phyloP scores from a whole-genome alignment of 768 basidiomycete species.

The Podaxis sp. region DNA sequence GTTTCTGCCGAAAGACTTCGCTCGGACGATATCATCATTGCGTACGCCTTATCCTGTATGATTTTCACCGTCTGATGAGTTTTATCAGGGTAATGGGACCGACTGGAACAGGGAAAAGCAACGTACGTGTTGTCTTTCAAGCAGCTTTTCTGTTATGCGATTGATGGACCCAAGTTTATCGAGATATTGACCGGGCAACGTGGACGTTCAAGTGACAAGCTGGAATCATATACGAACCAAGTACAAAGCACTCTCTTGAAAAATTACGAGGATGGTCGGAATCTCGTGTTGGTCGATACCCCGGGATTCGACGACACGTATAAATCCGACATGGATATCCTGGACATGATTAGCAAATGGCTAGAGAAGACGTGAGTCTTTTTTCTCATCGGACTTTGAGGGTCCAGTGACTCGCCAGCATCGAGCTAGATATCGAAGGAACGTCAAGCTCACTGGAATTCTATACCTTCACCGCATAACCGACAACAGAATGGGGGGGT shows the following conservation, averaged over 20 bases:
- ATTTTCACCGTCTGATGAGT: background rate
- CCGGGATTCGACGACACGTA: slow-evolving; percentile 19
- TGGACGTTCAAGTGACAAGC: background rate
- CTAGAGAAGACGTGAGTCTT: slow-evolving; percentile 14
- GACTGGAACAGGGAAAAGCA: slow-evolving; percentile 14
- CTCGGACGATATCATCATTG: slow-evolving; percentile 11
- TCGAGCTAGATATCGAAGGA: slow-evolving; percentile 19
- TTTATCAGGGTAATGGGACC: slow-evolving; percentile 5
- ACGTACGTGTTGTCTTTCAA: background rate
- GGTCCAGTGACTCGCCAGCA: background rate
- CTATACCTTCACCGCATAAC: slow-evolving; percentile 17
- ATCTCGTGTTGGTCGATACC: slow-evolving; percentile 19
- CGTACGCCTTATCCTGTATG: background rate
- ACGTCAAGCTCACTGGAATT: slow-evolving; percentile 21
- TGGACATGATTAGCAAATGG: slow-evolving; percentile 13
- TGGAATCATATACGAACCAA: slow-evolving; percentile 14
- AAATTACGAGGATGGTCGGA: background rate
- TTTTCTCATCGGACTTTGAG: background rate
- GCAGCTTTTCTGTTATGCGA: background rate
- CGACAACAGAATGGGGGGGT: slow-evolving; percentile 42
- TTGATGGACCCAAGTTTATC: slow-evolving; percentile 7
- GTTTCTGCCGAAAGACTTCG: background rate
- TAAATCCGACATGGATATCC: slow-evolving; percentile 10
- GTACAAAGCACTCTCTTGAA: slow-evolving; percentile 4
- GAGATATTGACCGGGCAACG: background rate